A percentile compares a stretch with the other conserved stretches of the same genome.
Evolutionary conservation across 495 filamentous ascomycete genomes (phyloP).

Genomic region (Penicillium antarcticum): DNA sequence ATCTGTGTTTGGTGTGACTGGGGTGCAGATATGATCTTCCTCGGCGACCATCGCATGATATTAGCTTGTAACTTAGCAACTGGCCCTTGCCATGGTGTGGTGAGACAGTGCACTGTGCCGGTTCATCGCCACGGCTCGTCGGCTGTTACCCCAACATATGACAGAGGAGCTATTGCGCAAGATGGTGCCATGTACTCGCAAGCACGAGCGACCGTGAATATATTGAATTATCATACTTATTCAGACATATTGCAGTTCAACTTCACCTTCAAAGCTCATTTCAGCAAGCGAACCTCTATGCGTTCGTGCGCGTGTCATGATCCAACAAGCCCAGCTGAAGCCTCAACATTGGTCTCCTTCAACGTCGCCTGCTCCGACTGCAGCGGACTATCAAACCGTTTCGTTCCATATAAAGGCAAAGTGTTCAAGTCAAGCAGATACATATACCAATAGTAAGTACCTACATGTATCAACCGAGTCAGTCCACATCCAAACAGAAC

Average conservation of each 20-base stretch:
- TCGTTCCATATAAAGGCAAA: slow-evolving; percentile 15
- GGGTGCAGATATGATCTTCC: too few relatives aligned
- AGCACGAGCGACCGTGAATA: neutral
- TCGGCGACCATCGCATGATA: too few relatives aligned
- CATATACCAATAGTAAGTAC: slow-evolving; percentile 52
- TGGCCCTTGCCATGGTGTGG: too few relatives aligned
- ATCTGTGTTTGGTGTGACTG: too few relatives aligned
- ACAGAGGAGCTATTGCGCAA: neutral
- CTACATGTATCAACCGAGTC: slow-evolving; percentile 7
- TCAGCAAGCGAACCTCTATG: too few relatives aligned
- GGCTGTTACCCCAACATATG: neutral
- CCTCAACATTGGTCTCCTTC: slow-evolving; percentile 26
- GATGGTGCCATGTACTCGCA: neutral
- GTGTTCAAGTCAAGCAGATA: slow-evolving; percentile 33
- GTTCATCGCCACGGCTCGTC: neutral
- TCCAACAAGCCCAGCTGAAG: slow-evolving; percentile 9
- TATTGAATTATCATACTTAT: too few relatives aligned
- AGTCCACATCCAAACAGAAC: neutral
- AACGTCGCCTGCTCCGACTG: neutral
- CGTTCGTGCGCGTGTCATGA: neutral
- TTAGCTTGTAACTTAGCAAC: too few relatives aligned
- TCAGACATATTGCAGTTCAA: too few relatives aligned
- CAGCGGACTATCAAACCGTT: slow-evolving; percentile 7
- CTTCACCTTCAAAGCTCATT: too few relatives aligned
- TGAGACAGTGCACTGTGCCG: neutral